Percentiles rank a stretch among this genome's conserved stretches.
phyloP scores from a whole-genome alignment of 805 yeast species.

The Lachancea sp. region DNA sequence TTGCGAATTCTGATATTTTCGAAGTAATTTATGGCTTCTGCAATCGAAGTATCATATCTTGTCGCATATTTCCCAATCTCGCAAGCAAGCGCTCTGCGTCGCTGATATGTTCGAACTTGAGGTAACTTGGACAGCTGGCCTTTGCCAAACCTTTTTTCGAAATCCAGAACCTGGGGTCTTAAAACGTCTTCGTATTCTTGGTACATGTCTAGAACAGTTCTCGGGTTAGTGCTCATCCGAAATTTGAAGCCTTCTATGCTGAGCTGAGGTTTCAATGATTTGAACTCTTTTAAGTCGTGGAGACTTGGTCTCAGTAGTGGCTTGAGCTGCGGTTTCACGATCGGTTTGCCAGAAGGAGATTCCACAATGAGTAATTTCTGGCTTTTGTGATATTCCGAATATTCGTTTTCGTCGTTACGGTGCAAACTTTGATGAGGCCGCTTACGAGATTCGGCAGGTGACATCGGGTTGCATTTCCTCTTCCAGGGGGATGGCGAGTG shows the following conservation, averaged over 20 bases:
- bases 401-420: conserved; percentile 4
- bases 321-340: background rate
- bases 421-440: background rate
- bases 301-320: background rate
- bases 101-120: conserved; percentile 35
- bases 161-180: conserved; percentile 33
- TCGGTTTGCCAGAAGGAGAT: conserved; percentile 3
- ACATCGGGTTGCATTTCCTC: background rate
- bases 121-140: conserved; percentile 28
- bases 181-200: conserved; percentile 30
- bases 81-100: conserved; percentile 34
- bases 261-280: conserved; percentile 16
- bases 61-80: conserved; percentile 33
- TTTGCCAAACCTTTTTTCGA: conserved; percentile 30
- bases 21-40: conserved; percentile 29
- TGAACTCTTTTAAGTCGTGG: conserved; percentile 11
- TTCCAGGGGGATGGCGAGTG: conserved; percentile 2
- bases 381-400: background rate
- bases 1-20: conserved; percentile 29
- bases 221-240: conserved; percentile 30
- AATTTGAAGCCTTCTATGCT: conserved; percentile 23
- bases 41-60: conserved; percentile 21
- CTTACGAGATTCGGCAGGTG: background rate
- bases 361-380: background rate
- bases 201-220: conserved; percentile 30